A percentile compares a stretch with the other conserved stretches of the same genome.
Conservation (phyloP, 1,284 basidiomycete genomes). For the Limonomyces culmigenus region DNA sequence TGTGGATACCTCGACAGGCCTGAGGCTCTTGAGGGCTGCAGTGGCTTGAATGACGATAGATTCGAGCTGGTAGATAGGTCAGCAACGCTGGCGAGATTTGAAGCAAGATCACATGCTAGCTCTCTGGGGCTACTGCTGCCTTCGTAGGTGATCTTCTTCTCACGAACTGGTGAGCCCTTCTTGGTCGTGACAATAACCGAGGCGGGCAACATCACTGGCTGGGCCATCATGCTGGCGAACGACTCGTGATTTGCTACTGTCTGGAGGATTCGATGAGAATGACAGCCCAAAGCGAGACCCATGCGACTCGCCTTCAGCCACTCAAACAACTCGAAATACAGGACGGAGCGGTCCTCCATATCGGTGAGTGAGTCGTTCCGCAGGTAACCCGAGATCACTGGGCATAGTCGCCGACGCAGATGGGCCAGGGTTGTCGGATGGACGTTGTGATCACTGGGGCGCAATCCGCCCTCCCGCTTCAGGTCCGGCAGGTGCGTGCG, state of each 20-base stretch:
- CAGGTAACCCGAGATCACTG: conserved; percentile 67
- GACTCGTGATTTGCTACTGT: conserved; percentile 84
- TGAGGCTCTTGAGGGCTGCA: conserved; percentile 72
- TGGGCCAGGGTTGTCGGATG: conserved; percentile 82
- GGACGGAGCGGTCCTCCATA: conserved; percentile 72
- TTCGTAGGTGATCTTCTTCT: conserved; percentile 73
- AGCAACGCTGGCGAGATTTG: too few relatives aligned
- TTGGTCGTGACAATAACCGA: conserved; percentile 48
- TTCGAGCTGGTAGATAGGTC: too few relatives aligned
- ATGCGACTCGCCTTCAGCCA: conserved; percentile 68
- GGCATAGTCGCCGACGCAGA: conserved; percentile 75
- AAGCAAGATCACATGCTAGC: too few relatives aligned
- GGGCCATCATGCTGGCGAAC: conserved; percentile 84
- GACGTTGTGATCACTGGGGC: conserved; percentile 73
- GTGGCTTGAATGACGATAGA: conserved; percentile 78
- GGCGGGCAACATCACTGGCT: conserved; percentile 79
- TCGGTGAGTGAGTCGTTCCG: conserved; percentile 83
- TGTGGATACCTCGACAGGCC: conserved; percentile 25
- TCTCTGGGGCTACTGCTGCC: conserved; percentile 79
- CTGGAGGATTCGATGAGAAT: conserved; percentile 17
- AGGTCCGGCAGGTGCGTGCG: conserved; percentile 68
- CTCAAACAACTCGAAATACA: conserved; percentile 81
- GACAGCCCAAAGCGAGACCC: conserved; percentile 1
- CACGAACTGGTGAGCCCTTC: conserved; percentile 39
- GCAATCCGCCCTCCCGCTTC: conserved; percentile 50